phyloP scores from a whole-genome alignment of 345 rosid genomes.

The Eucalyptus polybractea region DNA sequence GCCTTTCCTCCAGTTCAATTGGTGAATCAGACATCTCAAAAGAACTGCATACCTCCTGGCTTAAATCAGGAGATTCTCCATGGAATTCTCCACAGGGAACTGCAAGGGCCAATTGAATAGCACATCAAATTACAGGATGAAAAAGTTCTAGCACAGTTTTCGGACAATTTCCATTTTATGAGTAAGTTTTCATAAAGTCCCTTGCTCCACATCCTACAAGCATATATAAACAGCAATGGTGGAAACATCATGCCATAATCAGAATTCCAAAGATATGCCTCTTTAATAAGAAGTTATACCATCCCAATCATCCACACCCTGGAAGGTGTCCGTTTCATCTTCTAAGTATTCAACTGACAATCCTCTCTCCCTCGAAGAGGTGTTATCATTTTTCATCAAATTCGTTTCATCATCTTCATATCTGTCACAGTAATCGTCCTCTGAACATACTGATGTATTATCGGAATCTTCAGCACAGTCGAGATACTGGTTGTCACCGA shows the following conservation, averaged over 20 bases:
- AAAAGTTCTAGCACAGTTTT: not conserved
- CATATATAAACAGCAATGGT: not conserved
- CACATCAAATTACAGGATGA: not conserved
- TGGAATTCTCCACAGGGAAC: slow-evolving; percentile 69
- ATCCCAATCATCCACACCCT: slow-evolving; percentile 73
- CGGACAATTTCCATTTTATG: not conserved
- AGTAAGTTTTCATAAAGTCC: not conserved
- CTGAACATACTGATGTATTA: slow-evolving; percentile 12
- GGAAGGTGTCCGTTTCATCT: slow-evolving; percentile 56
- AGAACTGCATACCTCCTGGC: slow-evolving; percentile 6
- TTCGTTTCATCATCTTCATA: slow-evolving; percentile 22
- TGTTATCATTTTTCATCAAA: slow-evolving; percentile 10
- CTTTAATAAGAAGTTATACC: slow-evolving; percentile 28
- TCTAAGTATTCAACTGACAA: slow-evolving; percentile 64
- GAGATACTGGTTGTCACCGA: slow-evolving; percentile 7
- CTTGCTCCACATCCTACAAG: not conserved
- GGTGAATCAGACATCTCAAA: slow-evolving; percentile 10
- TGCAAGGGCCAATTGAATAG: slow-evolving; percentile 14
- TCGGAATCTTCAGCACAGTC: slow-evolving; percentile 4
- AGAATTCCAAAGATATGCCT: not conserved
- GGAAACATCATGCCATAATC: not conserved
- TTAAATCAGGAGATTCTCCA: slow-evolving; percentile 19
- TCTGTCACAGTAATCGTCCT: not conserved
- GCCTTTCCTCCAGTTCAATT: slow-evolving; percentile 18
- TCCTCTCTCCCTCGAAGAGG: slow-evolving; percentile 14